Evolutionary conservation across 2,329 filamentous ascomycete genomes (phyloP).

Genomic region (Xylariales sp.): DNA sequence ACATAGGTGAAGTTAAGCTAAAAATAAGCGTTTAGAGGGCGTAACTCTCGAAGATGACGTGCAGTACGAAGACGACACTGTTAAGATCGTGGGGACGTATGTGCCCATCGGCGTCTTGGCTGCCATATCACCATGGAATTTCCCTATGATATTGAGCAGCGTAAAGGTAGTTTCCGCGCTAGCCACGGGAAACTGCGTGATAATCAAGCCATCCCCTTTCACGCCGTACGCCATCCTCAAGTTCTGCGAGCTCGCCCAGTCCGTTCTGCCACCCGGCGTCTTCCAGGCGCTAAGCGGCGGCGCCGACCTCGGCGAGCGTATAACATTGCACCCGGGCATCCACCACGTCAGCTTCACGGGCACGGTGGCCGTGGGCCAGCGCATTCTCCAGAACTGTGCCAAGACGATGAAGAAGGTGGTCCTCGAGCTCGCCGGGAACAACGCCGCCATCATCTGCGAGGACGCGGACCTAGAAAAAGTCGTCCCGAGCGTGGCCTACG

Average conservation of each 20-base stretch:
- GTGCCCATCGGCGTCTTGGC: constrained; percentile 62
- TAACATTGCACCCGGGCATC: constrained; percentile 66
- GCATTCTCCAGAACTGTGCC: constrained; percentile 61
- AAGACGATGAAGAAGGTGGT: constrained; percentile 65
- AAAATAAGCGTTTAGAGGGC: constrained; percentile 42
- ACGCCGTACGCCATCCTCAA: constrained; percentile 65
- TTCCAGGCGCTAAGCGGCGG: constrained; percentile 66
- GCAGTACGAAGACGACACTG: constrained; percentile 59
- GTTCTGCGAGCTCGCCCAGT: constrained; percentile 61
- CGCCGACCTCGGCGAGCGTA: constrained; percentile 63
- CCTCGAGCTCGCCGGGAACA: constrained; percentile 66
- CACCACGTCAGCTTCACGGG: constrained; percentile 70
- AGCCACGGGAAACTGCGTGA: constrained; percentile 65
- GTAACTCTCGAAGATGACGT: constrained; percentile 58
- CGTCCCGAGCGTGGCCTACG: constrained; percentile 57
- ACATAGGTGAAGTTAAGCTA: constrained; percentile 14
- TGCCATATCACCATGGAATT: constrained; percentile 73
- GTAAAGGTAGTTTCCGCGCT: constrained; percentile 64
- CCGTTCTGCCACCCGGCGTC: constrained; percentile 65
- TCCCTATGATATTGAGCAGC: constrained; percentile 59
- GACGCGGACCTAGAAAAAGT: constrained; percentile 62
- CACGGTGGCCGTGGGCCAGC: constrained; percentile 62
- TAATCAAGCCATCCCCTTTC: constrained; percentile 69
- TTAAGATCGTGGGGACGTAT: constrained; percentile 57
- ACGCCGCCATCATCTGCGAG: constrained; percentile 64